These are phyloP conservation scores for Neonectria punicea DNA, from an alignment of 2,329 filamentous ascomycete genomes.

Conservation along the genomic window DNA sequence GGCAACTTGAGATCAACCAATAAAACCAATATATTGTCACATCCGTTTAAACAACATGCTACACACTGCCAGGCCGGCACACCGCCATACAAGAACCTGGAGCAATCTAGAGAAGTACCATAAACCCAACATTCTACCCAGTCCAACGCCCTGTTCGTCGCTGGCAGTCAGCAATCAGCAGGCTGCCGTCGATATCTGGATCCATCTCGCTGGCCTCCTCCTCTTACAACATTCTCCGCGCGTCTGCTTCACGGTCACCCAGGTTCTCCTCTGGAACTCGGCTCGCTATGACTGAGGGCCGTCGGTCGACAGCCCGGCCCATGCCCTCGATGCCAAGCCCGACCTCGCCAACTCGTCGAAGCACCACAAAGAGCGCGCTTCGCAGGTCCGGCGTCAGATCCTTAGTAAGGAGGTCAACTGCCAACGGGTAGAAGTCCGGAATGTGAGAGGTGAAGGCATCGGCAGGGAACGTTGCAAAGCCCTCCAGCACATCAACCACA, in stretches of 20 bases:
- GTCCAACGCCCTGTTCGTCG: slow-evolving; percentile 44
- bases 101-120: slow-evolving; percentile 37
- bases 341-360: slow-evolving; percentile 86
- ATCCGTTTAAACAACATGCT: slow-evolving; percentile 34
- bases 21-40: slow-evolving; percentile 36
- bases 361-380: slow-evolving; percentile 77
- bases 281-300: slow-evolving; percentile 56
- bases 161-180: slow-evolving; percentile 17
- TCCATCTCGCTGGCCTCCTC: slow-evolving; percentile 6
- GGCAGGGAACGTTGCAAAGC: slow-evolving; percentile 84
- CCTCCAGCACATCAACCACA: slow-evolving; percentile 95
- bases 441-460: slow-evolving; percentile 84
- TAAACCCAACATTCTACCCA: slow-evolving; percentile 44
- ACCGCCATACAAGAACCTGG: slow-evolving; percentile 23
- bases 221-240: slow-evolving; percentile 49
- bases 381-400: slow-evolving; percentile 86
- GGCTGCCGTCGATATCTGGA: slow-evolving; percentile 13
- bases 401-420: slow-evolving; percentile 82
- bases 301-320: slow-evolving; percentile 46
- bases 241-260: slow-evolving; percentile 47
- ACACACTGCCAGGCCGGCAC: slow-evolving; percentile 33
- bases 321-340: slow-evolving; percentile 67
- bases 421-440: slow-evolving; percentile 84
- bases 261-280: slow-evolving; percentile 43
- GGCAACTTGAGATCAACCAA: background rate